Base-by-base conservation (phyloP, 2,329 filamentous ascomycete genomes). In the Colletotrichum noveboracense region DNA sequence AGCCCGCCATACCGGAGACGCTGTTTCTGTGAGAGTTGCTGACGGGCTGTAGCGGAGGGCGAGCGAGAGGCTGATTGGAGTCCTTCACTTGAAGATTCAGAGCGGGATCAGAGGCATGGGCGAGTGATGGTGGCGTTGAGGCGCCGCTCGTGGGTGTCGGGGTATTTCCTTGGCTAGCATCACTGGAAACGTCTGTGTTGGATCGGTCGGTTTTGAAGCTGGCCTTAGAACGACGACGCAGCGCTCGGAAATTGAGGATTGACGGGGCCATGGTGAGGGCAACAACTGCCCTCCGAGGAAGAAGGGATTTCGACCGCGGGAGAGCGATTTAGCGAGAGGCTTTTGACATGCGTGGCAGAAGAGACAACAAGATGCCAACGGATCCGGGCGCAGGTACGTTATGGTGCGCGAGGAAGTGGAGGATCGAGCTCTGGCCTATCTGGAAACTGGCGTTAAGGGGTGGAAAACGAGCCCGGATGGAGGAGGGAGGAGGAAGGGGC, bases 181-280 rank as follows among this genome's bases (percentile, higher is more conserved):
- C 91, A 82, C 91, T 92, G 62, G 90, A 91, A 10, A 89, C 89
- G 79, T 93, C 91, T 48, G 75, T 78, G 64, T 76, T 77, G 66
- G 92, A 91, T 76, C 88, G 89, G 55, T 91, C 90, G 64, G 91
- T 93, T 75, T 90, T 92, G 85, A 96, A 93, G 87, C 93, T 96
- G 76, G 93, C 91, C 83, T 89, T 93, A 72, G 94, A 97, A 80
- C 93, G 93, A 79, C 95, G 92, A 80, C 95, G 94, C 72, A 98
- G 86, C 81, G 94, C 92, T 84, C 92, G 95, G 80, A 91, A 84
- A 79, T 84, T 90, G 77, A 97, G 89, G 82, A 97, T 95, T 58
- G 93, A 86, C 38, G 91, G 89, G 71, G 90, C 87, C 91, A 92
- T 92, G 78, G 74, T 72, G 64, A 79, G 68, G 18, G 61, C 26